A percentile compares a stretch with the other conserved stretches of the same genome.
phyloP scores from a whole-genome alignment of 2,329 filamentous ascomycete species.

The Fusarium sp. region DNA sequence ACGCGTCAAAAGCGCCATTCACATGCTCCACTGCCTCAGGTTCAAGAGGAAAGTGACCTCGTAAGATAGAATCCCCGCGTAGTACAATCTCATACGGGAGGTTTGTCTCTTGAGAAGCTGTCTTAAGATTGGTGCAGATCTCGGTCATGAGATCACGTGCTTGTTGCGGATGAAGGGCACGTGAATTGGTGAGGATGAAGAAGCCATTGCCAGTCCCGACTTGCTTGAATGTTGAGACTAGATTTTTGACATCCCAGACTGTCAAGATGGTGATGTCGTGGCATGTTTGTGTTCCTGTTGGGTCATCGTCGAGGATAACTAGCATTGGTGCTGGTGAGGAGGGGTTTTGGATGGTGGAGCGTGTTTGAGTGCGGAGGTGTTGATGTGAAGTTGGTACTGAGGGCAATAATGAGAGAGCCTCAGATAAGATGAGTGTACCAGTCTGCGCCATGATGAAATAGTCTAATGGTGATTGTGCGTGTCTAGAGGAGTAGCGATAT shows the following conservation, averaged over 20 bases:
- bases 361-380: neutral
- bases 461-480: accelerated
- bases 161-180: slow-evolving; percentile 60
- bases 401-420: neutral
- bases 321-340: neutral
- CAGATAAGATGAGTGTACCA: neutral
- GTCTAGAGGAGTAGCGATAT: neutral
- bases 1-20: slow-evolving; percentile 60
- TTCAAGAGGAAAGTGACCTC: slow-evolving; percentile 66
- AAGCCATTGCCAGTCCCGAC: slow-evolving; percentile 1
- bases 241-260: neutral
- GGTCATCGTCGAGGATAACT: slow-evolving; percentile 12
- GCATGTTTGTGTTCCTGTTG: slow-evolving; percentile 17
- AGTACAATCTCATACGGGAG: slow-evolving; percentile 63
- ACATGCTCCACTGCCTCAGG: slow-evolving; percentile 60
- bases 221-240: neutral
- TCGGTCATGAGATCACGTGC: slow-evolving; percentile 58
- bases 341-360: accelerated
- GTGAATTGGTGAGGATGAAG: slow-evolving; percentile 35
- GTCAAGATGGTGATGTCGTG: slow-evolving; percentile 6
- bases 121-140: slow-evolving; percentile 60
- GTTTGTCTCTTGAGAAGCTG: slow-evolving; percentile 51
- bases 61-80: slow-evolving; percentile 64
- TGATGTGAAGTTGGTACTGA: accelerated
- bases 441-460: neutral